A percentile compares a stretch with the other conserved stretches of the same genome.
Evolutionary conservation across 495 filamentous ascomycete species (phyloP).

Genomic region (Apodospora peruviana): DNA sequence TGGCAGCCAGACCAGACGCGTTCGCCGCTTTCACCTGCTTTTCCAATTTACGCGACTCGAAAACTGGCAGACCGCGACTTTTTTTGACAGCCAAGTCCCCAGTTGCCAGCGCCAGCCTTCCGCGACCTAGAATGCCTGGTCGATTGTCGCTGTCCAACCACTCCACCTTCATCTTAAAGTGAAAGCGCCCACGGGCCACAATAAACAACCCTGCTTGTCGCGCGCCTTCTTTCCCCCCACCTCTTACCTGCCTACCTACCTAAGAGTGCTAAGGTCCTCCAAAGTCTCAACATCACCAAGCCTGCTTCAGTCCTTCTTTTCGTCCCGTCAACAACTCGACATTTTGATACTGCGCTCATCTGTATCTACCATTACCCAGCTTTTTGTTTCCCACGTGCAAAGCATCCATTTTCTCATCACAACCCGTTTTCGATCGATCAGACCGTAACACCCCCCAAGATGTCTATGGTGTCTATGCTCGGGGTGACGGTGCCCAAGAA

Average conservation of each 20-base stretch:
- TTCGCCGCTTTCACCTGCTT: neutral
- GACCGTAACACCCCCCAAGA: slow-evolving; percentile 39
- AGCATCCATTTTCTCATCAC: too few species aligned
- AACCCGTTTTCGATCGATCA: too few species aligned
- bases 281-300: neutral
- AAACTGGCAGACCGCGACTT: slow-evolving; percentile 11
- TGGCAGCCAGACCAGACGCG: neutral
- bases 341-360: too few species aligned
- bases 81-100: too few species aligned
- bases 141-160: slow-evolving; percentile 2
- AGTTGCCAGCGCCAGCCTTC: neutral
- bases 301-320: too few species aligned
- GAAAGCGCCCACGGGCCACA: slow-evolving; percentile 7
- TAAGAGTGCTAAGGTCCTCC: too few species aligned
- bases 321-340: too few species aligned
- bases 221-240: neutral
- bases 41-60: slow-evolving; percentile 23
- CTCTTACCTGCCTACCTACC: too few species aligned
- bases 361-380: too few species aligned
- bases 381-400: too few species aligned
- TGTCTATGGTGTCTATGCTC: slow-evolving; percentile 95
- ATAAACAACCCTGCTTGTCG: slow-evolving; percentile 7
- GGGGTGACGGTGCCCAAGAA: slow-evolving; percentile 96
- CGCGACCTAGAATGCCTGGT: slow-evolving; percentile 4
- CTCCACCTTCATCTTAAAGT: slow-evolving; percentile 11